These are phyloP conservation scores for Alternaria postmessia DNA, from an alignment of 2,329 filamentous ascomycete genomes.

Conservation along the genomic window DNA sequence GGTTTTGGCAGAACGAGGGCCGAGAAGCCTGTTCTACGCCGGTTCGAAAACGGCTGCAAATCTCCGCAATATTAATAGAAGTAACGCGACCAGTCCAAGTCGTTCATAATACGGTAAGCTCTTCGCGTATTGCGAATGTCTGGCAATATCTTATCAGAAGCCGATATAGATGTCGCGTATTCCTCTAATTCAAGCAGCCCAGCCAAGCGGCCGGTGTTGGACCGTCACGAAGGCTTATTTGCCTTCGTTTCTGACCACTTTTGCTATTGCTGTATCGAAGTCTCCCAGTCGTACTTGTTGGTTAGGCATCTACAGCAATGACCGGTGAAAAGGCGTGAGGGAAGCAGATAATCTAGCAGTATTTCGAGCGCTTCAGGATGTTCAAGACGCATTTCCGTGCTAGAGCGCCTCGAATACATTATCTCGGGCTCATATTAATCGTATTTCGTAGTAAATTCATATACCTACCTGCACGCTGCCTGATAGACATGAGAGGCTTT, in stretches of 20 bases:
- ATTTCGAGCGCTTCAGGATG: background rate
- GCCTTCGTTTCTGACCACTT: background rate
- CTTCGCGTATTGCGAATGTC: conserved; percentile 1
- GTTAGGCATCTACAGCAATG: no score
- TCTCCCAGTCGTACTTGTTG: no score
- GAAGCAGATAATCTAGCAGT: background rate
- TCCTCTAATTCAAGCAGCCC: background rate
- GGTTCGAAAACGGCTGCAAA: conserved; percentile 31
- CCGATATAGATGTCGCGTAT: background rate
- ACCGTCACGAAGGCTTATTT: background rate
- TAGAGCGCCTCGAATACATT: background rate
- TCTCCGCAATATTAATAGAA: conserved; percentile 30
- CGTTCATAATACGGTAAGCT: conserved; percentile 13
- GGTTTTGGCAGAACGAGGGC: conserved; percentile 17
- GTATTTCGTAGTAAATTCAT: background rate
- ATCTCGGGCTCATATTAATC: background rate
- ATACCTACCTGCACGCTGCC: background rate
- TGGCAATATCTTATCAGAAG: background rate
- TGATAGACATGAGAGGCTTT: background rate
- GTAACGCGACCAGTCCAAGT: conserved; percentile 23
- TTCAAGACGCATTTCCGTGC: background rate
- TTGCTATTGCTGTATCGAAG: background rate
- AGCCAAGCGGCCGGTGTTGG: background rate
- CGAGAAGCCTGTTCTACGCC: conserved; percentile 14
- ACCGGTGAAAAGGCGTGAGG: background rate